Percentiles rank a stretch among this genome's conserved stretches.
These are phyloP conservation scores for Thermothielavioides terrestris DNA, from an alignment of 495 filamentous ascomycete species.

Conservation along the genomic window DNA sequence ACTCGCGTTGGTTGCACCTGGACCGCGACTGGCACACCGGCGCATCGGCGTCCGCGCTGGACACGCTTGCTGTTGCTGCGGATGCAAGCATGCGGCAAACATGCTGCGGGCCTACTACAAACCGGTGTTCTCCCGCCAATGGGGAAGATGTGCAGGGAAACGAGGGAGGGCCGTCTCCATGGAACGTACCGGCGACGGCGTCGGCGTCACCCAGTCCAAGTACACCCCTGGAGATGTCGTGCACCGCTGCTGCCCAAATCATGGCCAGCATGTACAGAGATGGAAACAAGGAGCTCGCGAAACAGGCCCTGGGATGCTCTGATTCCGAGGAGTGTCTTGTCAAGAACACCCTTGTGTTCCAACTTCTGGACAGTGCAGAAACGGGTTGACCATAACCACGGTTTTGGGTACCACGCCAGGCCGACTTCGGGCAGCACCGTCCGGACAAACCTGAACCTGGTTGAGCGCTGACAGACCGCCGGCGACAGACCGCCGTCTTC, in stretches of 20 bases:
- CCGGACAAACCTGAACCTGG: too few relatives aligned
- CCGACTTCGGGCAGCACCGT: too few relatives aligned
- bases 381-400: too few relatives aligned
- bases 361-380: neutral
- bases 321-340: neutral
- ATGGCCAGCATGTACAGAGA: neutral
- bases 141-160: neutral
- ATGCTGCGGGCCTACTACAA: neutral
- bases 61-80: neutral
- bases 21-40: too few relatives aligned
- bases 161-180: neutral
- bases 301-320: neutral
- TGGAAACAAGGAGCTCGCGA: neutral
- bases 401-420: too few relatives aligned
- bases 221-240: neutral
- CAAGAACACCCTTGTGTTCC: neutral
- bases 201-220: neutral
- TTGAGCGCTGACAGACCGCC: too few relatives aligned
- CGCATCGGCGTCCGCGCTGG: neutral
- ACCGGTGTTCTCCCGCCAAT: neutral
- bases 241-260: neutral
- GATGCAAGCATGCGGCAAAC: neutral
- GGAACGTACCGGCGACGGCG: neutral
- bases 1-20: too few relatives aligned
- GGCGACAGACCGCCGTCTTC: too few relatives aligned